Percentiles rank a stretch among this genome's conserved stretches.
Evolutionary conservation across 305 asterid genomes (phyloP).

Genomic region (Solanum aculeatissimum): DNA sequence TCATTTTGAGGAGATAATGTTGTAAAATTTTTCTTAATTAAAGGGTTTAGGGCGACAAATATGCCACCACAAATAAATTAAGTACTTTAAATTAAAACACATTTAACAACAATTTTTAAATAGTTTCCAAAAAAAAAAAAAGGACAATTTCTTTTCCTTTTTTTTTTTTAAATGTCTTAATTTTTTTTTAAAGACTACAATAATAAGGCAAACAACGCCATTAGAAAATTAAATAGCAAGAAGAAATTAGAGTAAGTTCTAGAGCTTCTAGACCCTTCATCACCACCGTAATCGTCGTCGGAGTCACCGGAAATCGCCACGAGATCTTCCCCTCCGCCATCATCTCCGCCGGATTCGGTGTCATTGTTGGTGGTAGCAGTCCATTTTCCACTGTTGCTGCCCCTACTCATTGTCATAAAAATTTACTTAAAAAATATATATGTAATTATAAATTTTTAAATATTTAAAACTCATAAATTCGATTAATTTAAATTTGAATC

Average conservation of each 20-base stretch:
- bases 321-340: constrained; percentile 21
- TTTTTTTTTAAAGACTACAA: background rate
- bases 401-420: constrained; percentile 16
- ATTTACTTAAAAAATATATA: too few species aligned
- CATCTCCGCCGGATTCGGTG: constrained; percentile 11
- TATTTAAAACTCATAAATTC: background rate
- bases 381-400: constrained; percentile 64
- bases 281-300: constrained; percentile 57
- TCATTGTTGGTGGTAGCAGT: constrained; percentile 24
- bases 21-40: background rate
- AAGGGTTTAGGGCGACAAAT: background rate
- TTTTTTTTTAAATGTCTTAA: background rate
- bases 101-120: background rate
- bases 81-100: background rate
- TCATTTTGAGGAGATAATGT: background rate
- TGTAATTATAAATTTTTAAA: too few species aligned
- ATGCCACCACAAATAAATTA: background rate
- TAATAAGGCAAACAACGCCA: constrained; percentile 8
- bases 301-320: constrained; percentile 36
- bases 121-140: background rate
- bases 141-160: background rate
- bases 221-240: constrained; percentile 1
- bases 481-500: background rate
- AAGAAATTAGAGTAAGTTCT: constrained; percentile 5
- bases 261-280: constrained; percentile 21